Percentiles rank a stretch among this genome's conserved stretches.
phyloP scores from a whole-genome alignment of 306 rosid genomes.

The Sphenostylis stenocarpa region DNA sequence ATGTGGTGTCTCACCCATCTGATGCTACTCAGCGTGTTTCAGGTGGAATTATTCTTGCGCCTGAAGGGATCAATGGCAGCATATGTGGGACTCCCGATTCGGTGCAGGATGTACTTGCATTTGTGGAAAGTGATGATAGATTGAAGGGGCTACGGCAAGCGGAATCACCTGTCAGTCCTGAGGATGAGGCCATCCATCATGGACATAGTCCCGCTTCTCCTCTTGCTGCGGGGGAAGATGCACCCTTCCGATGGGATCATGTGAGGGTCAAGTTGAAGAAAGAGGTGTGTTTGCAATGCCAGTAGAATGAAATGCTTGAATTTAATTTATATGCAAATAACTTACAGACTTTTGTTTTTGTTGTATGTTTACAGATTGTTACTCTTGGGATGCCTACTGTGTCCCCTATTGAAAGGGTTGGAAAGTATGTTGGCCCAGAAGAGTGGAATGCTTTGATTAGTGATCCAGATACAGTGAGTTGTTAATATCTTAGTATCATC shows the following conservation, averaged over 20 bases:
- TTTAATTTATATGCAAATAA: not conserved
- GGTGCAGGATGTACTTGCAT: constrained; percentile 72
- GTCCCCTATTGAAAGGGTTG: constrained; percentile 80
- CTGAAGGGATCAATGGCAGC: constrained; percentile 96
- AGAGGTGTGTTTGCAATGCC: constrained; percentile 53
- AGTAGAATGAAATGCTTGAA: not conserved
- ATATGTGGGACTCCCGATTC: constrained; percentile 77
- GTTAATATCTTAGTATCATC: not conserved
- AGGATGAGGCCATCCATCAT: constrained; percentile 92
- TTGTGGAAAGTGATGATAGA: constrained; percentile 63
- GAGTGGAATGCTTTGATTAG: constrained; percentile 86
- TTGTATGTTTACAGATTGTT: constrained; percentile 63
- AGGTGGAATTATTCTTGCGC: constrained; percentile 93
- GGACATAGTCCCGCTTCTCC: constrained; percentile 80
- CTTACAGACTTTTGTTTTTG: not conserved
- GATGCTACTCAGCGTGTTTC: constrained; percentile 88
- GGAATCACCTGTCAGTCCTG: constrained; percentile 89
- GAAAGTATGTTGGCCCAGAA: constrained; percentile 73
- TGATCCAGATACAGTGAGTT: constrained; percentile 78
- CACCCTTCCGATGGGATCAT: constrained; percentile 94
- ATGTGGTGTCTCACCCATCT: constrained; percentile 50
- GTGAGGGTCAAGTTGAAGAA: constrained; percentile 97
- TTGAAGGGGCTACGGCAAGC: constrained; percentile 67
- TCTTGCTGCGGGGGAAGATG: constrained; percentile 92
- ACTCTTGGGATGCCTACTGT: constrained; percentile 85